phyloP scores from a whole-genome alignment of 495 filamentous ascomycete genomes.

The Evernia prunastri region DNA sequence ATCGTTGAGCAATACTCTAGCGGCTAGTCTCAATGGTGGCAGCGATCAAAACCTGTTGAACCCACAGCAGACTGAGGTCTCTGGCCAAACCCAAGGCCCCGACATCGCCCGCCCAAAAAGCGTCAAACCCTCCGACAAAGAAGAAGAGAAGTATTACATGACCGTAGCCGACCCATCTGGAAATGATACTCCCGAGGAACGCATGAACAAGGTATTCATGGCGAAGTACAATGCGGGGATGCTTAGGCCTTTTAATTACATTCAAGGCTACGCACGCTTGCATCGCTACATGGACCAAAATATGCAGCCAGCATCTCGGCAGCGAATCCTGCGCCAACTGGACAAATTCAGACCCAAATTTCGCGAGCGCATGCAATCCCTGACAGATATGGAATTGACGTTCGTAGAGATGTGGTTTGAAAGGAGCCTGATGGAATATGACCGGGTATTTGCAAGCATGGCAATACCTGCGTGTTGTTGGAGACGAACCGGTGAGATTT shows the following conservation, averaged over 20 bases:
- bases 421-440: conserved; percentile 87
- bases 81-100: conserved; percentile 38
- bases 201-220: conserved; percentile 89
- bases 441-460: conserved; percentile 98
- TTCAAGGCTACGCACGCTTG: conserved; percentile 86
- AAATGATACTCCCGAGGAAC: conserved; percentile 83
- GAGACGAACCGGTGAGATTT: conserved; percentile 95
- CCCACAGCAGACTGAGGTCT: conserved; percentile 30
- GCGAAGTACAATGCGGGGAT: conserved; percentile 94
- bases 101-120: conserved; percentile 54
- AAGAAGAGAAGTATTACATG: conserved; percentile 87
- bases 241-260: conserved; percentile 94
- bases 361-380: conserved; percentile 81
- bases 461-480: conserved; percentile 96
- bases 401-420: conserved; percentile 99
- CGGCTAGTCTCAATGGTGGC: conserved; percentile 31
- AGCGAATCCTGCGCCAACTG: conserved; percentile 83
- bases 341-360: conserved; percentile 93
- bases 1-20: conserved; percentile 46
- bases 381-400: conserved; percentile 89
- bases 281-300: conserved; percentile 86
- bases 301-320: conserved; percentile 66
- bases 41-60: conserved; percentile 35
- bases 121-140: conserved; percentile 65
- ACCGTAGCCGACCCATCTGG: conserved; percentile 92